Evolutionary conservation across 306 rosid species (phyloP), one percentile per base, ranked within the genome.

Genomic region (Casuarina cunninghamiana): DNA sequence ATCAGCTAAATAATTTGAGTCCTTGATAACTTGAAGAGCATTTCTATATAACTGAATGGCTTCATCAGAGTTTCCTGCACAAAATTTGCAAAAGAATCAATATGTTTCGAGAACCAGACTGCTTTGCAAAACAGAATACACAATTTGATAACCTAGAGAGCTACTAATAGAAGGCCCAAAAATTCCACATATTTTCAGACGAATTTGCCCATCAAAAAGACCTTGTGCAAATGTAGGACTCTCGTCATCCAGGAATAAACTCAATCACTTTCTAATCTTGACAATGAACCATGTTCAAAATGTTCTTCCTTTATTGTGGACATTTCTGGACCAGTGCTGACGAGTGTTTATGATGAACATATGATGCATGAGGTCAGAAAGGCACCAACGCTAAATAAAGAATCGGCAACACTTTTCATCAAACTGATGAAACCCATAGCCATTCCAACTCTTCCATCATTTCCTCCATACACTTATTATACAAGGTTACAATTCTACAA

Each of bases 361-460:
- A 26, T n/a, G n/a, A 54, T 54, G 60, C 60, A 54, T 54, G 60
- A 54, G n/a, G 26, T 42, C 32, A 13, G 3, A n/a, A 60, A 39
- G 53, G 10, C 50, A 37, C 16, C 42, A 60, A 26, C 6, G 69
- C 10, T 51, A 75, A 19, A 75, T 16, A 49, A 75, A 70, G 74
- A 37, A 37, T 74, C 57, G 75, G 69, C 68, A 61, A 37, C 19
- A 35, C 19, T 35, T 37, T 32, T 62, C 13, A 35, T 37, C 68
- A 15, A 37, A 63, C 32, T 26, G 32, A 26, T 0, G 32, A 26
- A 92, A 78, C 80, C 84, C 95, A 90, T 88, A 62, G 97, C 93
- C 89, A 91, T 86, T 80, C 97, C 98, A 82, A 90, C 90, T 86
- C 91, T 86, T 84, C 98, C 97, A 51, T 94, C 97, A 32, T 70